A percentile compares a stretch with the other conserved stretches of the same genome.
Conservation (phyloP, 306 rosid genomes). For the Fragaria iinumae region DNA sequence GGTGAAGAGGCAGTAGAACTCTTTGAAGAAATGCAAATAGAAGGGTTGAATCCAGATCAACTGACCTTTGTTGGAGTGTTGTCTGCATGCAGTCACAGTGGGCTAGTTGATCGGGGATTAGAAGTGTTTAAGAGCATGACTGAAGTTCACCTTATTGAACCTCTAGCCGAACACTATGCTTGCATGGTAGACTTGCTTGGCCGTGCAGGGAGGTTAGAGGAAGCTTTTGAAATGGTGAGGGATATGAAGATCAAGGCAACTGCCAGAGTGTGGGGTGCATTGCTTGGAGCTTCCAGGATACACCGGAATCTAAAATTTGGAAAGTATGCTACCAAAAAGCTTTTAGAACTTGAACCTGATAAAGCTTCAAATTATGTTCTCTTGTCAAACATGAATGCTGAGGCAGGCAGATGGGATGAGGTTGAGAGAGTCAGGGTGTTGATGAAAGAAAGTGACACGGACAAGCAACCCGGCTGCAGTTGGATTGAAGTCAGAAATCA, state of each 20-base stretch:
- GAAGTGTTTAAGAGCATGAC: slow-evolving; percentile 55
- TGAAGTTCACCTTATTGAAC: slow-evolving; percentile 52
- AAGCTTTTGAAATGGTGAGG: slow-evolving; percentile 54
- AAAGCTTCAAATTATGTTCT: slow-evolving; percentile 67
- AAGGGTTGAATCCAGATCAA: slow-evolving; percentile 51
- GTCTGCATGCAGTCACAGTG: slow-evolving; percentile 80
- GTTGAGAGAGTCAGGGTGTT: slow-evolving; percentile 64
- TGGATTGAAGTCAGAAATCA: slow-evolving; percentile 69
- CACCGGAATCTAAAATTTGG: slow-evolving; percentile 56
- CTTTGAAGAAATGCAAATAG: slow-evolving; percentile 53
- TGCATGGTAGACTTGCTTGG: slow-evolving; percentile 80
- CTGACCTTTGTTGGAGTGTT: slow-evolving; percentile 66
- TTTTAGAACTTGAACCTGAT: slow-evolving; percentile 66
- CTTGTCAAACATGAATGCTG: slow-evolving; percentile 78
- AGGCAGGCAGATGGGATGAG: slow-evolving; percentile 67
- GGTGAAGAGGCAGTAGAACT: slow-evolving; percentile 56
- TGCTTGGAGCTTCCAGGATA: slow-evolving; percentile 65
- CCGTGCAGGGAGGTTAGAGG: slow-evolving; percentile 70
- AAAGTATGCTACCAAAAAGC: slow-evolving; percentile 51
- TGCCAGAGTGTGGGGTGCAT: slow-evolving; percentile 76
- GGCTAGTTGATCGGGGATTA: slow-evolving; percentile 53
- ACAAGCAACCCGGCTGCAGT: slow-evolving; percentile 74
- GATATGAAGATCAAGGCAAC: slow-evolving; percentile 55
- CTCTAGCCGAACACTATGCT: slow-evolving; percentile 65
- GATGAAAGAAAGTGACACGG: slow-evolving; percentile 52